Conservation (phyloP, 768 basidiomycete species). For the Tulasnella sp. region DNA sequence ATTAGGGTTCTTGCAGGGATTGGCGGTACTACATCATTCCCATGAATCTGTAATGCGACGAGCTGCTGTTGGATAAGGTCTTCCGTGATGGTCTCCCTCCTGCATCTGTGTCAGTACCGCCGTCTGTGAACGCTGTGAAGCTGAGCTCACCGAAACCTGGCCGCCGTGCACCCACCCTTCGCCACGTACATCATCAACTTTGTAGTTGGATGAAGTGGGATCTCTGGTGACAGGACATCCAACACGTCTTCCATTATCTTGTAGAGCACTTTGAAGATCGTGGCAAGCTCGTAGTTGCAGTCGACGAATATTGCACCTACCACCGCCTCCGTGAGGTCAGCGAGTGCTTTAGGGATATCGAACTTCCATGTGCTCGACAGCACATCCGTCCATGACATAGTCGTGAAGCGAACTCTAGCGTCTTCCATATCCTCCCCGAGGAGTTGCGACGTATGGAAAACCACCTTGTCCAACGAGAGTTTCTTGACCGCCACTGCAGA, state of each 20-base stretch:
- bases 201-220: slow-evolving; percentile 62
- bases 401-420: slow-evolving; percentile 49
- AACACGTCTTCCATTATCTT: slow-evolving; percentile 58
- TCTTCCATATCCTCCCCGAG: slow-evolving; percentile 53
- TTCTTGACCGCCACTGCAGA: slow-evolving; percentile 56
- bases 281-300: slow-evolving; percentile 62
- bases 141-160: slow-evolving; percentile 39
- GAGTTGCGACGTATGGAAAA: slow-evolving; percentile 59
- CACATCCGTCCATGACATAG: slow-evolving; percentile 47
- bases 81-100: slow-evolving; percentile 32
- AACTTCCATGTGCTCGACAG: slow-evolving; percentile 66
- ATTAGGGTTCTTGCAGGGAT: slow-evolving; percentile 43
- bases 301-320: slow-evolving; percentile 79
- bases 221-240: slow-evolving; percentile 43
- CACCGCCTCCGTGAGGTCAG: slow-evolving; percentile 77
- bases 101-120: too few species aligned
- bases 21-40: slow-evolving; percentile 45
- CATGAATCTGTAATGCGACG: slow-evolving; percentile 52
- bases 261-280: slow-evolving; percentile 49
- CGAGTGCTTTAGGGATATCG: slow-evolving; percentile 76
- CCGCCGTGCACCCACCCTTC: slow-evolving; percentile 43
- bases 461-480: slow-evolving; percentile 55
- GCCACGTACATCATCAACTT: slow-evolving; percentile 60
- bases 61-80: slow-evolving; percentile 34
- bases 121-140: too few species aligned